Evolutionary conservation across 495 filamentous ascomycete genomes (phyloP), one percentile per base, ranked within the genome.

Genomic region (Aspergillus conjunctus): DNA sequence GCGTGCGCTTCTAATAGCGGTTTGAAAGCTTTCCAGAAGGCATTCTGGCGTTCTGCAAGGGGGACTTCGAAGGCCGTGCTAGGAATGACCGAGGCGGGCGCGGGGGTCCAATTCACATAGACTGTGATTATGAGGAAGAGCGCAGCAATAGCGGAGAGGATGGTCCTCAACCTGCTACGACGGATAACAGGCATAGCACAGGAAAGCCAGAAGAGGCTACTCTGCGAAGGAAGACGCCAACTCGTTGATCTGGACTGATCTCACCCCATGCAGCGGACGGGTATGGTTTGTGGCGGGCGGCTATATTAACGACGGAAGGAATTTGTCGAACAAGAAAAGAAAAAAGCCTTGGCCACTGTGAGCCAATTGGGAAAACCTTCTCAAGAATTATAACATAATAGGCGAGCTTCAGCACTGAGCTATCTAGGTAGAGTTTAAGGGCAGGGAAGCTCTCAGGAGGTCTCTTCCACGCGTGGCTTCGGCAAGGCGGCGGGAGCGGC

Each of bases 31-130:
- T 73, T 77, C 75, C 75, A 77, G 49, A 77, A 77, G 51, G 68
- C 69, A 56, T 68, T 72, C 39, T 77, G 75, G 21, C 75, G 75
- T 66, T 76, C 70, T 9, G 60, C 41, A 6, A 76, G 62, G 12
- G 73, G 73, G 5, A 74, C 73, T 60, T 76, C 71, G 60, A 76
- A 75, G 30, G 69, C 72, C 1, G 75, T 76, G 56, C 68, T 71
- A 7, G 73, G 73, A 17, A 76, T 70, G 21, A 73, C 67, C 41
- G 72, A 75, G 48, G 72, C 73, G 17, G 73, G 70, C 33, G 73
- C 69, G 0, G 75, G 74, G 44, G 74, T 73, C 71, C 72, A 73
- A 59, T 76, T 75, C 22, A 77, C 63, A 48, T 76, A 79, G 45
- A 79, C 66, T 34, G 71, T 69, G 61, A 69, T 68, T 12, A 77